Base-by-base conservation (phyloP, 495 filamentous ascomycete species). In the Pseudoneurospora amorphoporcata region DNA sequence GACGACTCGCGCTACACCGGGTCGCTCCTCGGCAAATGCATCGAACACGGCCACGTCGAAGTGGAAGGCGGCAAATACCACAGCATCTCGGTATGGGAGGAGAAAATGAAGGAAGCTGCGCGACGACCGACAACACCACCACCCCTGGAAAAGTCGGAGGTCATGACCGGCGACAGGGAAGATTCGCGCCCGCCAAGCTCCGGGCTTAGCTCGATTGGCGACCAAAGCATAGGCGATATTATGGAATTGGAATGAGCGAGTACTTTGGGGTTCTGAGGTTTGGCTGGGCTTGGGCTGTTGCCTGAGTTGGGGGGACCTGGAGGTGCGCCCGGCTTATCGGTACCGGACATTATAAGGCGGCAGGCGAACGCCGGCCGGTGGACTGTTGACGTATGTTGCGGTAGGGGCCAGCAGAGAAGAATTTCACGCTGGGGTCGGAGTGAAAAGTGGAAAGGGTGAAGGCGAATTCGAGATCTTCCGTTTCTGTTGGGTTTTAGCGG, bases 1-100 rank as follows among this genome's bases (percentile, higher is more conserved):
- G 92, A 95, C 74, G 92, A 95, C 73, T 89, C 90, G 10, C 87
- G 94, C 73, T 97, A 90, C 79, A 86, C 89, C 40, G 92, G 92
- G 3, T 96, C 94, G 5, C 85, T 93, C 0, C 81, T 98, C 12
- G 94, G 94, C 3, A 89, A 88, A 74, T 80, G 81, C 65, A 87
- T 85, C 37, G 91, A 94, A 71, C 89, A 90, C 43, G 87, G 88
- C 75, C 85, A 88, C 3, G 78, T 94, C 32, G 81, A 85, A 61
- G 88, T 95, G 41, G 93, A 95, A 75, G 93, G 93, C 39, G 90
- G 92, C 39, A 81, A 86, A 17, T 86, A 84, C 23, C 88, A 87
- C 39, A 92, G 86, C 75, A 85, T 96, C 38, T 82, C 84, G 4
- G 89, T 90, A 68, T 97, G 93, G 93, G 78, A 82, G 43, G 78